phyloP scores from a whole-genome alignment of 768 basidiomycete genomes.

The Suillus plorans region DNA sequence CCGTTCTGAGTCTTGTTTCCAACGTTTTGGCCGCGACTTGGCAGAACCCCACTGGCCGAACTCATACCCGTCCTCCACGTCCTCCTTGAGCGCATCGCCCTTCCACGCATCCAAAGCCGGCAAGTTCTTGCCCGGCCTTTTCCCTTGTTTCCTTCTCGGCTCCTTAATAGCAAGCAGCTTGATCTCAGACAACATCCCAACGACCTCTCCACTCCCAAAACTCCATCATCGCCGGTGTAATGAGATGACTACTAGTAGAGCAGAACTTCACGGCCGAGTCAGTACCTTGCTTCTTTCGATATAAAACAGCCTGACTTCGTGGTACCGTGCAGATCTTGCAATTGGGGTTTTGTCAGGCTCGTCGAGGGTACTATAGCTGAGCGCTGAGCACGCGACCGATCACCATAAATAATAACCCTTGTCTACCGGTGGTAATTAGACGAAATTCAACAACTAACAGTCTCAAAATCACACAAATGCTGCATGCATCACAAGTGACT shows the following conservation, averaged over 20 bases:
- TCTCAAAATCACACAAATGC: background rate
- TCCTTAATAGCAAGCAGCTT: conserved; percentile 30
- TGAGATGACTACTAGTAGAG: too few species aligned
- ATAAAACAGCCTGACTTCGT: too few species aligned
- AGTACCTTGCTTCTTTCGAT: conserved; percentile 19
- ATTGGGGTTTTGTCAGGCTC: too few species aligned
- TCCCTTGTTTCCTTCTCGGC: too few species aligned
- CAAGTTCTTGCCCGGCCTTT: conserved; percentile 27
- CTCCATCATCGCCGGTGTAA: conserved; percentile 38
- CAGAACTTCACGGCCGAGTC: too few species aligned
- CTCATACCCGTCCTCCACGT: conserved; percentile 40
- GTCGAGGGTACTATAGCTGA: too few species aligned
- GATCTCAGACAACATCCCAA: conserved; percentile 50
- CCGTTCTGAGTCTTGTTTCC: background rate
- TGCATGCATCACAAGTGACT: too few species aligned
- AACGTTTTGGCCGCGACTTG: background rate
- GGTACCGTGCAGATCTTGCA: too few species aligned
- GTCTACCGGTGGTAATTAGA: background rate
- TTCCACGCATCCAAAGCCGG: conserved; percentile 41
- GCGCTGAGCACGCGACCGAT: too few species aligned
- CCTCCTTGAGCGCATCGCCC: conserved; percentile 23
- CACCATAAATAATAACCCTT: background rate
- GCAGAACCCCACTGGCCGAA: conserved; percentile 47
- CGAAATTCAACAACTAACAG: background rate
- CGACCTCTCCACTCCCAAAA: conserved; percentile 49